These are phyloP conservation scores for Nothomitra cinnamomea DNA, from an alignment of 2,329 filamentous ascomycete genomes.

Conservation along the genomic window DNA sequence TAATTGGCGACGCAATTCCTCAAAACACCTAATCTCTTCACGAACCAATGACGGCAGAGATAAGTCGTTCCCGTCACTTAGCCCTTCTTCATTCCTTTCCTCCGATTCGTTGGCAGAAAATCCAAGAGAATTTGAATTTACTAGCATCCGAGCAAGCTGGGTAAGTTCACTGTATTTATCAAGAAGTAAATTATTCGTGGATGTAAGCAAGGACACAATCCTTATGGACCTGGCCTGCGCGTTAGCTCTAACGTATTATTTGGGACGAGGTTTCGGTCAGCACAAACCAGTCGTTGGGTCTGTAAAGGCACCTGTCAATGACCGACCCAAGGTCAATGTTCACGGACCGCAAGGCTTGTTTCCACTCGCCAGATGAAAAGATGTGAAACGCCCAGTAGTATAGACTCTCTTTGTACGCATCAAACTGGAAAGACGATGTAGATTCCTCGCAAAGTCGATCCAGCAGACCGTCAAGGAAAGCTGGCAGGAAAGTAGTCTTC, in stretches of 20 bases:
- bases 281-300: slow-evolving; percentile 18
- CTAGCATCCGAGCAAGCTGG: neutral
- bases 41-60: neutral
- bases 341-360: slow-evolving; percentile 13
- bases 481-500: neutral
- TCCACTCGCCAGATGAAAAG: slow-evolving; percentile 23
- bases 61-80: neutral
- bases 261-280: slow-evolving; percentile 5
- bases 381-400: slow-evolving; percentile 34
- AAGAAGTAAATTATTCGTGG: neutral
- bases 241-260: slow-evolving; percentile 6
- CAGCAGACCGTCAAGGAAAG: neutral
- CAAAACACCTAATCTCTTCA: neutral
- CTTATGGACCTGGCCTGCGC: slow-evolving; percentile 14
- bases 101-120: neutral
- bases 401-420: slow-evolving; percentile 25
- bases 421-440: neutral
- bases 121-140: neutral
- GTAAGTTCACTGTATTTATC: neutral
- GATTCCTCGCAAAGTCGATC: neutral
- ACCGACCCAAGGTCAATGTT: slow-evolving; percentile 19
- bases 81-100: neutral
- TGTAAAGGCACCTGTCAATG: slow-evolving; percentile 18
- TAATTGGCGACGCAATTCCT: neutral
- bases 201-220: neutral